These are phyloP conservation scores for Carex sylvatica DNA, from an alignment of 202 grass and related monocot species.

Conservation along the genomic window DNA sequence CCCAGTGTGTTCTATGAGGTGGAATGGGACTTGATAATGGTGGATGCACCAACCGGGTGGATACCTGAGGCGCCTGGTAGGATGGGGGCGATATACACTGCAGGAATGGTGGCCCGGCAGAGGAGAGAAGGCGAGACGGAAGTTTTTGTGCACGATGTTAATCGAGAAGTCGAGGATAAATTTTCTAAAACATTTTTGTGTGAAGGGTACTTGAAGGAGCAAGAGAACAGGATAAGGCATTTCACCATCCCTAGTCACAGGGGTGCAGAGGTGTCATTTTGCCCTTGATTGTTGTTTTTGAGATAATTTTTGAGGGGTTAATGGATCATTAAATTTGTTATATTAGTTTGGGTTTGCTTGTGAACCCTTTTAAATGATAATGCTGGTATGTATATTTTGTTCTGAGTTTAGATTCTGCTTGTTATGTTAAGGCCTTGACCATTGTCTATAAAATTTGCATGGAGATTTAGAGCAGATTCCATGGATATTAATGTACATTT, in stretches of 20 bases:
- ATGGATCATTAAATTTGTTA: not conserved
- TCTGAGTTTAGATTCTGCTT: not conserved
- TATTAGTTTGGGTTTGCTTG: slow-evolving; percentile 2
- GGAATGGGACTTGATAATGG: slow-evolving; percentile 89
- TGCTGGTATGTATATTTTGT: not conserved
- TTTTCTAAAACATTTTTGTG: slow-evolving; percentile 59
- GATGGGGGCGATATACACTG: slow-evolving; percentile 77
- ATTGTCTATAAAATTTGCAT: not conserved
- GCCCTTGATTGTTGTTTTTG: slow-evolving; percentile 39
- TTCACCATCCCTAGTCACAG: slow-evolving; percentile 68
- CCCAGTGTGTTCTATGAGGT: slow-evolving; percentile 55
- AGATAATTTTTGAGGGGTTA: not conserved
- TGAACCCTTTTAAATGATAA: not conserved
- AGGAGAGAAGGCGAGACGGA: slow-evolving; percentile 54
- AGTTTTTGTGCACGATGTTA: slow-evolving; percentile 66
- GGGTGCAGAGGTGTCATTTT: slow-evolving; percentile 45
- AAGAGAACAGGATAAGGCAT: slow-evolving; percentile 53
- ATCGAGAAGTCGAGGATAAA: slow-evolving; percentile 42
- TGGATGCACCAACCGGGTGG: slow-evolving; percentile 69
- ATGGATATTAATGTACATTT: not conserved
- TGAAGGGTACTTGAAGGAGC: slow-evolving; percentile 58
- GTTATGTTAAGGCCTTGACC: not conserved
- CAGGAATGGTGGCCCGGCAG: slow-evolving; percentile 47
- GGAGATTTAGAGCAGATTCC: not conserved
- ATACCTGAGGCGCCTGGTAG: slow-evolving; percentile 50